Percentiles rank a stretch among this genome's conserved stretches.
Conservation (phyloP, 2,329 filamentous ascomycete genomes). For the Bipolaris cookei region DNA sequence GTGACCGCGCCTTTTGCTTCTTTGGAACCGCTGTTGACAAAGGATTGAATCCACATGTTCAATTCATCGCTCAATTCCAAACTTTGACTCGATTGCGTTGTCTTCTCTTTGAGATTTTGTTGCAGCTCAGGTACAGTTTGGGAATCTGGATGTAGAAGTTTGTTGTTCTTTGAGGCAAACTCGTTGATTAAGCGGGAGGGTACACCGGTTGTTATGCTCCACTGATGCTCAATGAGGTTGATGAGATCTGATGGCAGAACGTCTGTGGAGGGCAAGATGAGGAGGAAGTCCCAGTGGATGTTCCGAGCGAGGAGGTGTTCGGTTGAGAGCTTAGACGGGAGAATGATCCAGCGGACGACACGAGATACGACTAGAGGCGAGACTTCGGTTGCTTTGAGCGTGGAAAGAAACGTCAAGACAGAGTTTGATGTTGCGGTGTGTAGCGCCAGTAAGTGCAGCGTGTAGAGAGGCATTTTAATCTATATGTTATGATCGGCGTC, state of each 20-base stretch:
- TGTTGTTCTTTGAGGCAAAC: conserved; percentile 48
- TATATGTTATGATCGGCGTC: not conserved
- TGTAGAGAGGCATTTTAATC: conserved; percentile 57
- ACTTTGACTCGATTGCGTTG: conserved; percentile 32
- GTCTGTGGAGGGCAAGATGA: conserved; percentile 49
- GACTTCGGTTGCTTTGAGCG: conserved; percentile 43
- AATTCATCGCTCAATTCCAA: conserved; percentile 63
- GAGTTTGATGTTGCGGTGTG: conserved; percentile 40
- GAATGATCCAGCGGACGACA: conserved; percentile 59
- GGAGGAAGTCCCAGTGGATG: conserved; percentile 56
- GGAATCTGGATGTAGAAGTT: conserved; percentile 48
- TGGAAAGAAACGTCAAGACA: conserved; percentile 50
- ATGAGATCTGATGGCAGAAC: conserved; percentile 37
- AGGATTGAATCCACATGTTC: conserved; percentile 56
- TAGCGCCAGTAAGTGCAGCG: conserved; percentile 56
- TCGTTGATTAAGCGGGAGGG: conserved; percentile 51
- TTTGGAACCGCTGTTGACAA: conserved; percentile 23
- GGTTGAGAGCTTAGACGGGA: conserved; percentile 53
- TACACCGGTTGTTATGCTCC: conserved; percentile 52
- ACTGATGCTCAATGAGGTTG: conserved; percentile 39
- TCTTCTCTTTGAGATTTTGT: conserved; percentile 12
- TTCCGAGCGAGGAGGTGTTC: conserved; percentile 51
- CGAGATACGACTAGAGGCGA: conserved; percentile 53
- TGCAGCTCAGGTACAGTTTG: conserved; percentile 48
- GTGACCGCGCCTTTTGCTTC: conserved; percentile 57